A percentile compares a stretch with the other conserved stretches of the same genome.
Evolutionary conservation across 805 yeast genomes (phyloP).

Genomic region (Suhomyces prunicola): DNA sequence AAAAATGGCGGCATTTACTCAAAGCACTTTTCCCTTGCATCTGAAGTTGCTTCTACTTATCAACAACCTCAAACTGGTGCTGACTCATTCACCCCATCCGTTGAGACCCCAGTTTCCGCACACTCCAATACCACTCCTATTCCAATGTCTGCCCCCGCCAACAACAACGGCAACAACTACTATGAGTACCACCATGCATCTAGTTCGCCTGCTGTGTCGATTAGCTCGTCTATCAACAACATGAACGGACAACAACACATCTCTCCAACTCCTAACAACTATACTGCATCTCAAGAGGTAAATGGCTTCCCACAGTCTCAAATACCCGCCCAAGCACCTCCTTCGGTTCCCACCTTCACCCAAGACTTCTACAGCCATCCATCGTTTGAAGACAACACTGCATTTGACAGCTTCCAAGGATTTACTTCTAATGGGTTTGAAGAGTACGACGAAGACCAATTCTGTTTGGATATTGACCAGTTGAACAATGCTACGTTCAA

Average conservation of each 20-base stretch:
- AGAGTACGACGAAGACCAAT: constrained; percentile 42
- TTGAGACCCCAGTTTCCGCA: neutral
- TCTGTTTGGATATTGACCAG: constrained; percentile 42
- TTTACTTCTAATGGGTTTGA: neutral
- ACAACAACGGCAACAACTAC: neutral
- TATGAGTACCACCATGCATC: constrained; percentile 1
- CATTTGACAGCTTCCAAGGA: neutral
- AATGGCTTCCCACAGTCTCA: neutral
- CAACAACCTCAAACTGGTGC: neutral
- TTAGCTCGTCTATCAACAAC: constrained; percentile 5
- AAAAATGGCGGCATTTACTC: constrained; percentile 10
- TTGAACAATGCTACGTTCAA: constrained; percentile 21
- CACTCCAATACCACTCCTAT: constrained; percentile 8
- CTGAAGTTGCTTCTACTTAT: neutral
- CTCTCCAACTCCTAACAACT: neutral
- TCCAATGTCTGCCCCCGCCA: constrained; percentile 14
- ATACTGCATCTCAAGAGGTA: neutral
- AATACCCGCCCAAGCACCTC: neutral
- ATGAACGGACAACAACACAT: neutral
- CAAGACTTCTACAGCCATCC: constrained; percentile 1
- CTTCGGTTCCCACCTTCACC: neutral
- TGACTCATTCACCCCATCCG: neutral
- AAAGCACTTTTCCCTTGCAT: constrained; percentile 5
- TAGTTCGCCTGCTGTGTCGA: constrained; percentile 3
- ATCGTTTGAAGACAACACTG: neutral